Percentiles rank a stretch among this genome's conserved stretches.
phyloP scores from a whole-genome alignment of 1,139 yeast genomes.

The Blastobotrys aristatus region DNA sequence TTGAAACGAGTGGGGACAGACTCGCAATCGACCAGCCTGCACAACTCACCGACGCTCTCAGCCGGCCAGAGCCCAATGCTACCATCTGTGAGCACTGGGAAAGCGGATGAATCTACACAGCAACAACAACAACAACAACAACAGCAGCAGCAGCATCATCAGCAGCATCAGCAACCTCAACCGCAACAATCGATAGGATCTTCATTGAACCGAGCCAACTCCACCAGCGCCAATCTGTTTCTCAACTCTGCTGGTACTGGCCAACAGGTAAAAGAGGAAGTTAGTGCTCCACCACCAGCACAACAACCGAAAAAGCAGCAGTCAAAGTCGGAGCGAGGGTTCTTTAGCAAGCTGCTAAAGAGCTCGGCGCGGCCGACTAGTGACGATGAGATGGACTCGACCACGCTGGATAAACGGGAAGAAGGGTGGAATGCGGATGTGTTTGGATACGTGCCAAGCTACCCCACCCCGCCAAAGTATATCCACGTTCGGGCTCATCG shows the following conservation, averaged over 20 bases:
- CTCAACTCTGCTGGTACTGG: constrained; percentile 3
- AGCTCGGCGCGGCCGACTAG: constrained; percentile 25
- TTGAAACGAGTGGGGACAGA: constrained; percentile 14
- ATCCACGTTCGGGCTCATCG: constrained; percentile 36
- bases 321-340: constrained; percentile 8
- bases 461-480: constrained; percentile 34
- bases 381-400: constrained; percentile 23
- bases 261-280: background rate
- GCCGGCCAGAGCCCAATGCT: background rate
- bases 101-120: background rate
- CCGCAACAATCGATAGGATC: background rate
- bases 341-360: constrained; percentile 22
- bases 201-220: background rate
- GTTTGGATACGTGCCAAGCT: constrained; percentile 30
- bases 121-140: background rate
- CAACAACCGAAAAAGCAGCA: background rate
- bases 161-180: background rate
- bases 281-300: background rate
- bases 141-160: constrained; percentile 5
- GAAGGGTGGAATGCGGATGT: constrained; percentile 37
- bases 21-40: constrained; percentile 8
- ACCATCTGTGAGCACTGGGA: background rate
- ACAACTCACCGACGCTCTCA: constrained; percentile 2
- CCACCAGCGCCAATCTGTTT: constrained; percentile 1
- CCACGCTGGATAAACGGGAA: constrained; percentile 24